Conservation (phyloP, 2,329 filamentous ascomycete species). For the Botrytis squamosa region DNA sequence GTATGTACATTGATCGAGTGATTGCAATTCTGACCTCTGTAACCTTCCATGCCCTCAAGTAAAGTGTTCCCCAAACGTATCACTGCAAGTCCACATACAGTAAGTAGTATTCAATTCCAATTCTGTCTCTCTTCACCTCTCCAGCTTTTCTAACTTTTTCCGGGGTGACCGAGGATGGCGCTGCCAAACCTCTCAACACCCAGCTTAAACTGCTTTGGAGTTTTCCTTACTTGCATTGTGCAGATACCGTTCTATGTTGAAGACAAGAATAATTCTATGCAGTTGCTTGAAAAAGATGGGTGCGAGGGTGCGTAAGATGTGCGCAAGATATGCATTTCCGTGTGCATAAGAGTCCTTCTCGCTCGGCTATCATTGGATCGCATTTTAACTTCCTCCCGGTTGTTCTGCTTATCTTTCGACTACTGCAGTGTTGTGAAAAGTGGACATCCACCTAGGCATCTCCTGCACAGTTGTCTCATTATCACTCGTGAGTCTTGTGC, state of each 20-base stretch:
- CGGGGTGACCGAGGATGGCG: conserved; percentile 15
- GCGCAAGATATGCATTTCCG: neutral
- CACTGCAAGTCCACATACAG: neutral
- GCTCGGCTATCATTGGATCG: neutral
- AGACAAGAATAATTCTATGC: conserved; percentile 9
- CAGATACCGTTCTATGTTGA: conserved; percentile 11
- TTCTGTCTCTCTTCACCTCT: neutral
- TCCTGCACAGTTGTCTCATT: neutral
- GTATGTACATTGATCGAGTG: neutral
- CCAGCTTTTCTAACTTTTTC: conserved; percentile 2
- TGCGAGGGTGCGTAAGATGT: neutral
- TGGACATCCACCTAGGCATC: neutral
- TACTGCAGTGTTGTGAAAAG: conserved; percentile 7
- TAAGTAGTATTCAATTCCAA: neutral
- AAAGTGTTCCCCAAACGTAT: neutral
- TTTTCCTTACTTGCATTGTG: conserved; percentile 5
- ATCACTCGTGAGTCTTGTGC: neutral
- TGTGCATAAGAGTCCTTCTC: neutral
- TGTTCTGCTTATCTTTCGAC: neutral
- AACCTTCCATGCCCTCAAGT: neutral
- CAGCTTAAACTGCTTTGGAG: neutral
- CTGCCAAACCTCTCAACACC: neutral
- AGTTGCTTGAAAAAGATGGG: neutral
- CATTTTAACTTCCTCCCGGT: neutral
- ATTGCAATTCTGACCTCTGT: neutral